Percentiles rank a stretch among this genome's conserved stretches.
Evolutionary conservation across 2,329 filamentous ascomycete genomes (phyloP).

Genomic region (Tolypocladium inflatum): DNA sequence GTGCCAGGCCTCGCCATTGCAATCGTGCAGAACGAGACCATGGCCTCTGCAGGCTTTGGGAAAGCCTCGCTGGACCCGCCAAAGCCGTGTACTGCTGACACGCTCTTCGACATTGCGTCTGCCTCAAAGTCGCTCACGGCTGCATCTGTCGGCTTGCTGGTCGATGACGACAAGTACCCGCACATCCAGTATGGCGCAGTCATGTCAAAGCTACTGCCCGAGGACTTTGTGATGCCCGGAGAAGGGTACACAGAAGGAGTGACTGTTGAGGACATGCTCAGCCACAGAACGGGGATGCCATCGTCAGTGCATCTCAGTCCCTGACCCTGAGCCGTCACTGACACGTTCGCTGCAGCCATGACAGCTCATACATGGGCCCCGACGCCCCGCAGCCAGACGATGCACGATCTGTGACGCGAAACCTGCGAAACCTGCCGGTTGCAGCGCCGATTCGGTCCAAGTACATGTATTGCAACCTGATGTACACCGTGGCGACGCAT

Average conservation of each 20-base stretch:
- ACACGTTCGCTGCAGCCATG: constrained; percentile 8
- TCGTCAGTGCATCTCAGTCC: constrained; percentile 2
- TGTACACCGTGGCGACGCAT: constrained; percentile 16
- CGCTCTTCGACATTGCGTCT: constrained; percentile 17
- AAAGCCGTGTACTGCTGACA: constrained; percentile 11
- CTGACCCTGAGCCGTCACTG: background rate
- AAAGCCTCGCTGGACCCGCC: constrained; percentile 9
- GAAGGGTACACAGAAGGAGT: constrained; percentile 8
- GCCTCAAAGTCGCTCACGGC: constrained; percentile 17
- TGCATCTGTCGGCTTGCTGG: constrained; percentile 13
- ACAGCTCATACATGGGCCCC: constrained; percentile 12
- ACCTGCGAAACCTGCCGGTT: constrained; percentile 15
- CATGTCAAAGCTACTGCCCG: constrained; percentile 14
- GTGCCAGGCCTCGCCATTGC: constrained; percentile 15
- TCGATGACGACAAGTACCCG: constrained; percentile 11
- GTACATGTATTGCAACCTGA: constrained; percentile 18
- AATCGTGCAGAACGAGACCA: constrained; percentile 7
- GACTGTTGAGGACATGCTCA: constrained; percentile 14
- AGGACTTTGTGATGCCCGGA: constrained; percentile 15
- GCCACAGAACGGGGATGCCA: constrained; percentile 16
- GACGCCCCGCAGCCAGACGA: constrained; percentile 9
- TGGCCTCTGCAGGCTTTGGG: constrained; percentile 13
- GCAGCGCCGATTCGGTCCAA: constrained; percentile 11
- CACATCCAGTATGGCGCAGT: constrained; percentile 12
- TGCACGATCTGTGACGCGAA: constrained; percentile 14